Evolutionary conservation across 2,329 filamentous ascomycete genomes (phyloP).

Genomic region (Magnaporthiopsis rhizophila): DNA sequence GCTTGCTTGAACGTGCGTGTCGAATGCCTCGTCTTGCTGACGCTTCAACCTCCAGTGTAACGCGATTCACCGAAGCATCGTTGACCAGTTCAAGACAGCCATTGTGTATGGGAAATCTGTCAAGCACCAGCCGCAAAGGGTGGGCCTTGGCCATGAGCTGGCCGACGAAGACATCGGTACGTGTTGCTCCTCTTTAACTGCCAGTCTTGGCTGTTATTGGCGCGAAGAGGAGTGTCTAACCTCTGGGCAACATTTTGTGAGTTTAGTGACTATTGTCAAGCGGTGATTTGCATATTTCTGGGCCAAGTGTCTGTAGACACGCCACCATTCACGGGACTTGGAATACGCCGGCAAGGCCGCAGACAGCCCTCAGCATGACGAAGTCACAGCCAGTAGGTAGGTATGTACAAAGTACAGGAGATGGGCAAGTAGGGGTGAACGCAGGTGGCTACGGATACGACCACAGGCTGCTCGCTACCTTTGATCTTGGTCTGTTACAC

Average conservation of each 20-base stretch:
- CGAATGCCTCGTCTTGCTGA: neutral
- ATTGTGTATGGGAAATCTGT: constrained; percentile 97
- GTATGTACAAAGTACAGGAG: neutral
- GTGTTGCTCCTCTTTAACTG: constrained; percentile 23
- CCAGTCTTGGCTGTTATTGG: neutral
- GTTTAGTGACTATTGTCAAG: constrained; percentile 59
- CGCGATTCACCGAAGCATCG: constrained; percentile 90
- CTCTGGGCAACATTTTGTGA: neutral
- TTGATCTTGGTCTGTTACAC: neutral
- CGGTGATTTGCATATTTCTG: constrained; percentile 37
- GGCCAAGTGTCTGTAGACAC: neutral
- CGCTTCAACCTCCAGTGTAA: constrained; percentile 63
- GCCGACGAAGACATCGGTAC: constrained; percentile 95
- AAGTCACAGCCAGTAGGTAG: neutral
- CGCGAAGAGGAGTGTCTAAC: neutral
- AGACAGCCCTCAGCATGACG: neutral
- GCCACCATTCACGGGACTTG: neutral
- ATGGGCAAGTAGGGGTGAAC: no score
- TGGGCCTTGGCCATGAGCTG: constrained; percentile 84
- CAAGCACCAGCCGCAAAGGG: constrained; percentile 96
- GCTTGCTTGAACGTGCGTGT: neutral
- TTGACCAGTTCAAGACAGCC: constrained; percentile 90
- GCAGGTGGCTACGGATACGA: neutral
- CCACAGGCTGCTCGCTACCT: neutral
- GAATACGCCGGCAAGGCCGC: neutral